Base-by-base conservation (phyloP, 306 rosid species). In the Astragalus glycyphyllos region DNA sequence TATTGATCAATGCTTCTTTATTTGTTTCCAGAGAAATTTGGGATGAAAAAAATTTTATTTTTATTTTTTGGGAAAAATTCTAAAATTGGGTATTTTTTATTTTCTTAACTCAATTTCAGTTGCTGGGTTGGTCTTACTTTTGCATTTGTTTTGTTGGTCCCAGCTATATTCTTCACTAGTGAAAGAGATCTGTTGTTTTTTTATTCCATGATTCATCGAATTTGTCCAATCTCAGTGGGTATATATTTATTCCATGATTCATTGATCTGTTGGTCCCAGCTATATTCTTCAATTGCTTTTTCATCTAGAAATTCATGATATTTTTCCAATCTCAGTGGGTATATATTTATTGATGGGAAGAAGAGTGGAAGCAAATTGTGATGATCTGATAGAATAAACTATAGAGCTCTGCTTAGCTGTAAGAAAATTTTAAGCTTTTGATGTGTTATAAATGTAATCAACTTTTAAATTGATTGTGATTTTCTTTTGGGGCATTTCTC, bases 371-470 rank as follows among this genome's bases (percentile, higher is more conserved):
- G 20, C 4, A 55, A 38, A 14, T 65, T 64, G 20, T 65, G 20
- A 41, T 73, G 50, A 72, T 72, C 51, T 58, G 26, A 65, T 48
- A 31, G 16, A 11, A 47, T 20, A 64, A 65, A 35, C 8, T 37
- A 5, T 37, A 37, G 68, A 70, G 31, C 62, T 44, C 12, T 7
- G 42, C 26, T 8, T 57, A 26, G 50, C 5, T 55, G 55, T 48
- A 8, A 48, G 10, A 16, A 38, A 5, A 4, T 61, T 41, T 50
- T 8, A 31, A 47, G 46, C 45, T 77, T 60, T 69, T 54, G 13
- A 32, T 31, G 49, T 65, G 6, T 23, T 35, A 50, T 57, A n/a
- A 57, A 57, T 57, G 56, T 35, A 60, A 56, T 56, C 34, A 17
- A 6, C 12, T 49, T 23, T 65, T 26, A 55, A 11, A 55, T 55